Conservation (phyloP, 306 rosid genomes). For the Begonia peltatifolia region DNA sequence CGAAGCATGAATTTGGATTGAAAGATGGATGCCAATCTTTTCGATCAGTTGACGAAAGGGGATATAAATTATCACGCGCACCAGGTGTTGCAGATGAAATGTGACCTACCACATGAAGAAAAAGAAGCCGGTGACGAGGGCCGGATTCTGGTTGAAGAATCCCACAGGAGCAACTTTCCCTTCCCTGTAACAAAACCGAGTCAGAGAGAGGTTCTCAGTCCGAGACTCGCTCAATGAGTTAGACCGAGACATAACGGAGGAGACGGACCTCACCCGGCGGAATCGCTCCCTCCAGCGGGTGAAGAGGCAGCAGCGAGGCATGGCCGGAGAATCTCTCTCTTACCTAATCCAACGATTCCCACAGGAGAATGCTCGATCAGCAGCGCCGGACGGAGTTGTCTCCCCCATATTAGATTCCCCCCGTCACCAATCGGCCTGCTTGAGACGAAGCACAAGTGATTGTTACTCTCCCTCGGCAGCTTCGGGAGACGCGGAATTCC, state of each 20-base stretch:
- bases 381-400: constrained; percentile 78
- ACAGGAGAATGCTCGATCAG: constrained; percentile 36
- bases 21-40: too few species aligned
- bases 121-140: constrained; percentile 36
- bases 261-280: constrained; percentile 99
- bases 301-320: constrained; percentile 61
- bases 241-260: constrained; percentile 55
- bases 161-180: constrained; percentile 60
- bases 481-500: constrained; percentile 33
- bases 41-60: not conserved
- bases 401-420: constrained; percentile 72
- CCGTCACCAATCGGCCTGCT: constrained; percentile 55
- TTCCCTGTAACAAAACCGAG: constrained; percentile 30
- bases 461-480: constrained; percentile 21
- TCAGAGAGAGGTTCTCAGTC: constrained; percentile 20
- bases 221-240: constrained; percentile 16
- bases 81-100: not conserved
- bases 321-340: constrained; percentile 32
- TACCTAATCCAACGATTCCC: not conserved
- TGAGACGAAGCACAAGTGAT: constrained; percentile 19
- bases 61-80: not conserved
- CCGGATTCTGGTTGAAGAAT: constrained; percentile 30
- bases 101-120: constrained; percentile 45
- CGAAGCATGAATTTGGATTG: too few species aligned
- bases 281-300: constrained; percentile 71